phyloP scores from a whole-genome alignment of 192 early-diverging fungal genomes.

The Coemansia sp. region DNA sequence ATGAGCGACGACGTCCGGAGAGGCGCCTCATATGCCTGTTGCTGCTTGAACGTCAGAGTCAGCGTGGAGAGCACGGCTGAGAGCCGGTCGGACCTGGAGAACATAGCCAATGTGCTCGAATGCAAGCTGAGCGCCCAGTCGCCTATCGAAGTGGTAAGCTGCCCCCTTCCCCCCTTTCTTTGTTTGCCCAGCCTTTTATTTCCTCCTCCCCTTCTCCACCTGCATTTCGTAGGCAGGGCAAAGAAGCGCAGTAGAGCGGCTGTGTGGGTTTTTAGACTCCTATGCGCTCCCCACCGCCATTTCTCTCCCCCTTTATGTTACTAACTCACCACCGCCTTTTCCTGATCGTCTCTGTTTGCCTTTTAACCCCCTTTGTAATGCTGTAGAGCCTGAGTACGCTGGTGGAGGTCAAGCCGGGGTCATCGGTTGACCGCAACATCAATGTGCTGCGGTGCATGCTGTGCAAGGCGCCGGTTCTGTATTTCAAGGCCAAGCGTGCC shows the following conservation, averaged over 20 bases:
- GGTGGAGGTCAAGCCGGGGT: constrained; percentile 42
- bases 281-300: too few relatives aligned
- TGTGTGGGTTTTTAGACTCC: too few relatives aligned
- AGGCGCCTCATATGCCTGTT: constrained; percentile 24
- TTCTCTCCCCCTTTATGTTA: too few relatives aligned
- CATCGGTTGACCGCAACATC: constrained; percentile 48
- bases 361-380: background rate
- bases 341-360: too few relatives aligned
- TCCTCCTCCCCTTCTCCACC: too few relatives aligned
- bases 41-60: constrained; percentile 41
- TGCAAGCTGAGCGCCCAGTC: constrained; percentile 20
- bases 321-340: too few relatives aligned
- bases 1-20: too few relatives aligned
- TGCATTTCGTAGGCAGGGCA: too few relatives aligned
- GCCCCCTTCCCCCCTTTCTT: background rate
- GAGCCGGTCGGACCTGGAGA: constrained; percentile 26
- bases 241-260: too few relatives aligned
- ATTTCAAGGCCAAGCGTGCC: constrained; percentile 9
- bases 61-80: constrained; percentile 16
- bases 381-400: constrained; percentile 29
- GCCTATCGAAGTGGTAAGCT: constrained; percentile 42
- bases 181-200: background rate
- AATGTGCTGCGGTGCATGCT: constrained; percentile 43
- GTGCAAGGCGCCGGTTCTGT: constrained; percentile 34
- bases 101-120: constrained; percentile 36